Percentiles rank a stretch among this genome's conserved stretches.
Evolutionary conservation across 2,329 filamentous ascomycete species (phyloP).

Genomic region (Teratosphaeria destructans): DNA sequence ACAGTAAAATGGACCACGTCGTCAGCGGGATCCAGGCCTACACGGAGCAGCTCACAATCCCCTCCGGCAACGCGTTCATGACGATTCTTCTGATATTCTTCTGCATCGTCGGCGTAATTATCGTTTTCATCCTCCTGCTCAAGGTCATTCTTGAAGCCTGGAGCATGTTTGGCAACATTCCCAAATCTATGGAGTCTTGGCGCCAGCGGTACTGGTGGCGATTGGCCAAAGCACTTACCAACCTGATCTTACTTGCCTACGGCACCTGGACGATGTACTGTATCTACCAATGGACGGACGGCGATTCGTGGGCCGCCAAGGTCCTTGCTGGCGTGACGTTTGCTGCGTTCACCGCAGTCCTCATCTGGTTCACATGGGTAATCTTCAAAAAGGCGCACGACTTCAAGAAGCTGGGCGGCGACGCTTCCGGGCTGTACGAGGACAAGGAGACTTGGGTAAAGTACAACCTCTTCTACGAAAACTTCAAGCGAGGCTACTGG

Average conservation of each 20-base stretch:
- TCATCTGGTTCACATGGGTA: conserved; percentile 74
- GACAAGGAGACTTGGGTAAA: conserved; percentile 86
- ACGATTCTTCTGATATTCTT: conserved; percentile 81
- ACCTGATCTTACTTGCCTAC: conserved; percentile 82
- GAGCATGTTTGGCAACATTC: conserved; percentile 82
- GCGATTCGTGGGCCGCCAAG: conserved; percentile 91
- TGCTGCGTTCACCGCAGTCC: conserved; percentile 64
- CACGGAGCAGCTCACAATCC: conserved; percentile 74
- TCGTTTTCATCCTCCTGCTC: conserved; percentile 75
- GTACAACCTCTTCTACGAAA: conserved; percentile 96
- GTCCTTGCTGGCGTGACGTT: conserved; percentile 72
- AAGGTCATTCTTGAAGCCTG: conserved; percentile 87
- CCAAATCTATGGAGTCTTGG: conserved; percentile 68
- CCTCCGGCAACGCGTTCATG: conserved; percentile 90
- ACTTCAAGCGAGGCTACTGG: conserved; percentile 91
- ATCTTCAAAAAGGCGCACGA: conserved; percentile 68
- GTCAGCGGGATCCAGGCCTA: conserved; percentile 74
- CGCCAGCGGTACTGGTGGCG: conserved; percentile 94
- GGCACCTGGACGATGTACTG: conserved; percentile 94
- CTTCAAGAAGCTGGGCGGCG: conserved; percentile 66
- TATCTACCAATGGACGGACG: conserved; percentile 85
- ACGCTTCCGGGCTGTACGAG: conserved; percentile 64
- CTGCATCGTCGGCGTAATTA: conserved; percentile 73
- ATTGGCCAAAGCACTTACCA: conserved; percentile 78
- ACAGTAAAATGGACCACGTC: conserved; percentile 39